phyloP scores from a whole-genome alignment of 176 grass and related monocot species.

The Oropetium thomaeum region DNA sequence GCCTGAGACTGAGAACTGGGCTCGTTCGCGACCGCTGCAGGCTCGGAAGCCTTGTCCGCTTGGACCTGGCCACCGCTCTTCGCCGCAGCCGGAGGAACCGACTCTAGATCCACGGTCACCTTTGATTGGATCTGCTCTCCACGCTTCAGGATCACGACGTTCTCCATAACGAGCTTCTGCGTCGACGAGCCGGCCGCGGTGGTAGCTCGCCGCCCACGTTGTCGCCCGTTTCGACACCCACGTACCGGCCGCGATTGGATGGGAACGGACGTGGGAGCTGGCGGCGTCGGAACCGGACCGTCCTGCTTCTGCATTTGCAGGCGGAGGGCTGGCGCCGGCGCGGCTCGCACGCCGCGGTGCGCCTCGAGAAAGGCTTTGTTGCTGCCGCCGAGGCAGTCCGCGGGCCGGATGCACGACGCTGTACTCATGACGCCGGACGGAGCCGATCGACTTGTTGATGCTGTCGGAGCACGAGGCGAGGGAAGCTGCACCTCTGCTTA shows the following conservation, averaged over 20 bases:
- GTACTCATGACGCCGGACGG: not conserved
- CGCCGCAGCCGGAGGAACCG: not conserved
- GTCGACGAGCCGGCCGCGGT: not conserved
- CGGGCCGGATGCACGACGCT: not conserved
- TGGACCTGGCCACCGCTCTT: not conserved
- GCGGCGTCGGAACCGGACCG: not conserved
- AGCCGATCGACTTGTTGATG: not conserved
- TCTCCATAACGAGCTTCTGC: not conserved
- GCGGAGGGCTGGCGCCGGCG: not conserved
- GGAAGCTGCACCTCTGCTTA: too few species aligned
- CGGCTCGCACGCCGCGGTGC: not conserved
- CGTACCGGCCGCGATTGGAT: not conserved
- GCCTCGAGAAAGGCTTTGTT: not conserved
- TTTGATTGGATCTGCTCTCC: not conserved
- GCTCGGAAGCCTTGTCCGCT: not conserved
- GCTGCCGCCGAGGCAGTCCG: conserved; percentile 8
- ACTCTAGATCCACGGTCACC: not conserved
- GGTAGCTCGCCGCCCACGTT: not conserved
- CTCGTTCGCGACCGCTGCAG: not conserved
- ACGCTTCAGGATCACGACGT: conserved; percentile 33
- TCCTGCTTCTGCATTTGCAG: not conserved
- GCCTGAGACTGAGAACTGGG: not conserved
- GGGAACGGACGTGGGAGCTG: not conserved
- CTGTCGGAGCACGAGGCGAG: not conserved
- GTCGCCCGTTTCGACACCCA: not conserved